A percentile compares a stretch with the other conserved stretches of the same genome.
Evolutionary conservation across 768 basidiomycete genomes (phyloP).

Genomic region (Termitomyces sp.): DNA sequence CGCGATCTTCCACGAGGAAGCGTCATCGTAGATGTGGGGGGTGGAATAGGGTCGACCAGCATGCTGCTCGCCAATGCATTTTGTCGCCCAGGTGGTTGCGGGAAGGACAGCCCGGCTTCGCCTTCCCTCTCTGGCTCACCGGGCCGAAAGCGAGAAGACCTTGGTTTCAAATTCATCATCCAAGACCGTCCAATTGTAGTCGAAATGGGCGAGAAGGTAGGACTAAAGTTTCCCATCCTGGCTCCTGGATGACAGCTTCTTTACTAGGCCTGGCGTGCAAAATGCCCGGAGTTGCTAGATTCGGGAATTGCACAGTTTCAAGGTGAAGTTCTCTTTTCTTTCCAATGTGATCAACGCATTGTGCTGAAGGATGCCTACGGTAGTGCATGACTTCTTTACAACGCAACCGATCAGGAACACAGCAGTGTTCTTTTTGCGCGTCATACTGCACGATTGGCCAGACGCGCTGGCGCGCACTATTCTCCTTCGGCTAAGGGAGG

Average conservation of each 20-base stretch:
- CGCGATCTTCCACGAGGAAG: slow-evolving; percentile 42
- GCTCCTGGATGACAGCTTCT: not conserved
- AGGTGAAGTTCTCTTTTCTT: slow-evolving; percentile 25
- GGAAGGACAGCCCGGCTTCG: not conserved
- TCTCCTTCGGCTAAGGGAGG: slow-evolving; percentile 39
- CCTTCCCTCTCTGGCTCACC: not conserved
- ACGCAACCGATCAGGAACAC: slow-evolving; percentile 52
- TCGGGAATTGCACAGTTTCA: slow-evolving; percentile 51
- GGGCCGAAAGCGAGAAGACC: slow-evolving; percentile 17
- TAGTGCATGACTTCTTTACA: slow-evolving; percentile 75
- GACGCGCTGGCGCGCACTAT: slow-evolving; percentile 50
- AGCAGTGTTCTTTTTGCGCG: slow-evolving; percentile 66
- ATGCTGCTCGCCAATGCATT: slow-evolving; percentile 35
- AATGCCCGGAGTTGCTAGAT: slow-evolving; percentile 56
- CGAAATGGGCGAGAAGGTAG: slow-evolving; percentile 47
- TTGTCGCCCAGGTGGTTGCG: slow-evolving; percentile 16
- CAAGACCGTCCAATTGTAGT: slow-evolving; percentile 58
- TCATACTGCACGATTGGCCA: slow-evolving; percentile 79
- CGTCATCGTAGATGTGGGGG: slow-evolving; percentile 64
- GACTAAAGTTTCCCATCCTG: slow-evolving; percentile 10
- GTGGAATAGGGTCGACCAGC: slow-evolving; percentile 54
- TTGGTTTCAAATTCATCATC: slow-evolving; percentile 46
- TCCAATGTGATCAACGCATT: not conserved
- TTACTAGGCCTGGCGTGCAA: slow-evolving; percentile 50
- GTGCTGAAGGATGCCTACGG: not conserved